Conservation (phyloP, 2,329 filamentous ascomycete species). For the Aspergillus sp. region DNA sequence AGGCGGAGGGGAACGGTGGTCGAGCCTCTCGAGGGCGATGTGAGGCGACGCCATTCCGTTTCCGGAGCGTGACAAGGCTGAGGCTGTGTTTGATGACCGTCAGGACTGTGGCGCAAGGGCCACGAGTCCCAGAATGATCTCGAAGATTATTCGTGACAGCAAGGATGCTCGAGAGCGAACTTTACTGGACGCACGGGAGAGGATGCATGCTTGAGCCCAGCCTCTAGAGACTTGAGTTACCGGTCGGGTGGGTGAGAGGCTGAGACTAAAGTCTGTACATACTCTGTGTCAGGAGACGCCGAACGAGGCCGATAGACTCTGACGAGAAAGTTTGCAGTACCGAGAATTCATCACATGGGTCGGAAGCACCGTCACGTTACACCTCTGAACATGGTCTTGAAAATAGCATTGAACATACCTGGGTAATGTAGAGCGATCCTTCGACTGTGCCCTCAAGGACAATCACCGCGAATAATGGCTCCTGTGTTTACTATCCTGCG, state of each 20-base stretch:
- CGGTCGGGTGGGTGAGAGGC: background rate
- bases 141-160: background rate
- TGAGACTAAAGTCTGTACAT: background rate
- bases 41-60: constrained; percentile 1
- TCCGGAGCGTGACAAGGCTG: constrained; percentile 8
- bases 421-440: background rate
- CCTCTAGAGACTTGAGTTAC: background rate
- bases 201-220: background rate
- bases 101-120: constrained; percentile 8
- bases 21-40: constrained; percentile 3
- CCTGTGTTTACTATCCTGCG: too few relatives aligned
- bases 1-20: background rate
- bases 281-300: constrained; percentile 1
- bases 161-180: background rate
- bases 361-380: background rate
- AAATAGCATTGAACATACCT: background rate
- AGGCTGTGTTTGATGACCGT: background rate
- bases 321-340: background rate
- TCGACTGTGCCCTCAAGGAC: background rate
- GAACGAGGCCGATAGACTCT: background rate
- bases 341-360: background rate
- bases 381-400: background rate
- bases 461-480: too few relatives aligned
- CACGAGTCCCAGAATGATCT: constrained; percentile 1
- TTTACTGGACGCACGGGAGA: background rate